These are phyloP conservation scores for Neurospora pannonica DNA, from an alignment of 495 filamentous ascomycete genomes.

Conservation along the genomic window DNA sequence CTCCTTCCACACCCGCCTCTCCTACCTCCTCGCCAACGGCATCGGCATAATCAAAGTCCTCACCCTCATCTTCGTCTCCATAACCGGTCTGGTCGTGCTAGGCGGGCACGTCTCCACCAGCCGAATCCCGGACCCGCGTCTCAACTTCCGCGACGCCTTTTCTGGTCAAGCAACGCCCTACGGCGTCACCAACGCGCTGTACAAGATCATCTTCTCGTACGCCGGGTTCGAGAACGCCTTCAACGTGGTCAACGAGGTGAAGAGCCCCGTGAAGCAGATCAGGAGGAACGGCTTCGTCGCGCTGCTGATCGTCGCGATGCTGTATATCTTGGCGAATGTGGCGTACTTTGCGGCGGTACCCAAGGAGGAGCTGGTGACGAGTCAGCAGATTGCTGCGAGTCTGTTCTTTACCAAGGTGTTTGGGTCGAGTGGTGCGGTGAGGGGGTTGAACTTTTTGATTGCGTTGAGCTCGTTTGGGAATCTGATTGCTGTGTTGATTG, in stretches of 20 bases:
- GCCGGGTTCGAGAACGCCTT: constrained; percentile 54
- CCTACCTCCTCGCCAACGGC: constrained; percentile 43
- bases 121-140: constrained; percentile 42
- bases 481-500: constrained; percentile 49
- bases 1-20: constrained; percentile 45
- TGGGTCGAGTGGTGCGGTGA: constrained; percentile 38
- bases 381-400: constrained; percentile 45
- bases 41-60: constrained; percentile 49
- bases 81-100: constrained; percentile 52
- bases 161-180: constrained; percentile 37
- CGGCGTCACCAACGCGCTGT: constrained; percentile 48
- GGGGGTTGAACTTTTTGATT: constrained; percentile 52
- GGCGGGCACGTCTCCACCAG: constrained; percentile 40
- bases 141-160: constrained; percentile 52
- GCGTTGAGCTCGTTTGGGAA: constrained; percentile 56
- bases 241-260: constrained; percentile 57
- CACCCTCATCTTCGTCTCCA: constrained; percentile 48
- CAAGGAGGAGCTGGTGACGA: constrained; percentile 41
- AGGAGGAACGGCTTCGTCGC: constrained; percentile 35
- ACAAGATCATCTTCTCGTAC: constrained; percentile 57
- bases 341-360: constrained; percentile 53
- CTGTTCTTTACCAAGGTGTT: constrained; percentile 55
- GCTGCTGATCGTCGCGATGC: constrained; percentile 37
- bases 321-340: constrained; percentile 55
- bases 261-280: constrained; percentile 51